phyloP scores from a whole-genome alignment of 2,329 filamentous ascomycete species.

The Clarireedia sp. region DNA sequence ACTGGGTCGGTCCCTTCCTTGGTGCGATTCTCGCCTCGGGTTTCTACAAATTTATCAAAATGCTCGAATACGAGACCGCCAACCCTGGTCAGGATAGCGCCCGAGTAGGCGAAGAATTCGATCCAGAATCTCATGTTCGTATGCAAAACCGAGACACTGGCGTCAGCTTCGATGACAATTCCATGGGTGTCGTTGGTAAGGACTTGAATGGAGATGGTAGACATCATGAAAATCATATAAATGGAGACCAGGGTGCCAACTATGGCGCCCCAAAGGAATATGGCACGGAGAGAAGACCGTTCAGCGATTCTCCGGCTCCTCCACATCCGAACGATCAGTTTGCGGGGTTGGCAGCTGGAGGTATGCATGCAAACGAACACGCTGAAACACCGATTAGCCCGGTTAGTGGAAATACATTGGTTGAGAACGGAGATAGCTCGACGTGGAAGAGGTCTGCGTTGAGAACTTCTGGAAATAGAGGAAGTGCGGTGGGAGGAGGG shows the following conservation, averaged over 20 bases:
- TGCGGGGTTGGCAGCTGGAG: not conserved
- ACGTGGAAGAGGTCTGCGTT: not conserved
- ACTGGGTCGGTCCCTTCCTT: conserved; percentile 42
- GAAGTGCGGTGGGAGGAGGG: not conserved
- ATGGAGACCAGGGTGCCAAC: not conserved
- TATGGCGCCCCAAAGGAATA: not conserved
- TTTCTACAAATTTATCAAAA: conserved; percentile 43
- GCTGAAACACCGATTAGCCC: not conserved
- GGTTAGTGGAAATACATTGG: not conserved
- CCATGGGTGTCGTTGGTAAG: not conserved
- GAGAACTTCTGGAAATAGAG: not conserved
- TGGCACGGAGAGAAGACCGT: conserved; percentile 6
- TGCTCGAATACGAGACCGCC: conserved; percentile 43
- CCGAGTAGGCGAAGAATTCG: not conserved
- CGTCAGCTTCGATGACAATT: not conserved
- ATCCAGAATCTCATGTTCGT: not conserved
- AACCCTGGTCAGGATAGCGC: conserved; percentile 25
- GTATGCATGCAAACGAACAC: not conserved
- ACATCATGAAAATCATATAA: not conserved
- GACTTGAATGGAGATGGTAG: not conserved
- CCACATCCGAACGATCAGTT: conserved; percentile 22
- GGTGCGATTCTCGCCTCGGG: conserved; percentile 41
- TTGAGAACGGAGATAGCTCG: not conserved
- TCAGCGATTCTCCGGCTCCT: conserved; percentile 14
- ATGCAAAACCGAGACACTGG: not conserved